Evolutionary conservation across 2,329 filamentous ascomycete species (phyloP), one percentile per base, ranked within the genome.

Genomic region (Amauroascus niger): DNA sequence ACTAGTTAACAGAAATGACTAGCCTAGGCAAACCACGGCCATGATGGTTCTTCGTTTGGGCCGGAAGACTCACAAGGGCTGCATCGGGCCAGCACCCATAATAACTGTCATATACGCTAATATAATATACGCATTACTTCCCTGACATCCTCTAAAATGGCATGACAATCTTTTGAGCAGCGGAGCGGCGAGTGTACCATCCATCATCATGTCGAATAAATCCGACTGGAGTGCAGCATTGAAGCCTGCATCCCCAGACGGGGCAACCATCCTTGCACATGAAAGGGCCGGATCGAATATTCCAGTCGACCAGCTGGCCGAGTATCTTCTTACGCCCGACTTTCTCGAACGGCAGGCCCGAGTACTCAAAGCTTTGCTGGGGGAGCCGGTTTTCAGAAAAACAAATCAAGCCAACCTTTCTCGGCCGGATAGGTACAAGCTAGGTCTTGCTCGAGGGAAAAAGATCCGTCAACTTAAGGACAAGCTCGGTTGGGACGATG

Each of bases 391-490:
- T 7, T 74, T 78, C 62, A 67, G 65, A 35, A 79, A 79, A 60
- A 65, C 68, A 35, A 74, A 74, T 56, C 75, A 77, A 58, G 64
- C 73, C 57, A 78, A 79, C 55, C 63, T 79, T 16, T 75, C 74
- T 20, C 68, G 76, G 18, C 75, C 75, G 3, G 75, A 78, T 52
- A 66, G 76, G 16, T 79, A 77, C 60, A 74, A 77, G 49, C 68
- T 79, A 2, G 76, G 74, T 3, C 69, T 79, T 16, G 76, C 75
- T 9, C 65, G 76, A 54, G 75, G 74, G 52, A 79, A 79, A 63
- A 69, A 71, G 39, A 67, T 79, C 3, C 69, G 75, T 39, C 68
- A 76, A 45, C 63, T 76, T 20, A 66, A 67, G 6, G 68, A 73
- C 48, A 68, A 74, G 55, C 66, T 77, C 61, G 62, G 64, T 39